These are phyloP conservation scores for Colletotrichum phormii DNA, from an alignment of 2,329 filamentous ascomycete genomes.

Conservation along the genomic window DNA sequence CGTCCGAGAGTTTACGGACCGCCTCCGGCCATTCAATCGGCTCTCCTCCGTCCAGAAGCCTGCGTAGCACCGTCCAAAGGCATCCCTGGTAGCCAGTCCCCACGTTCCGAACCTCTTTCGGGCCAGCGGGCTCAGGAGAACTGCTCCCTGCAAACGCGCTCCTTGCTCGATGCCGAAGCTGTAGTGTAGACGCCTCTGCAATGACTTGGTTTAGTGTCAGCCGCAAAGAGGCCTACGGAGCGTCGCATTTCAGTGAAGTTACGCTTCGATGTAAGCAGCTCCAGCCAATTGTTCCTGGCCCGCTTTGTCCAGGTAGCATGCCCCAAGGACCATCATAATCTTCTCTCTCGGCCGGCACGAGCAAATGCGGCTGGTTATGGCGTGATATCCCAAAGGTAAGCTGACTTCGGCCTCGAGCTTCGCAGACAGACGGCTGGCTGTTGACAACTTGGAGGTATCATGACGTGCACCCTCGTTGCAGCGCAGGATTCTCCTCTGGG, in stretches of 20 bases:
- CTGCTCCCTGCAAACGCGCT: not conserved
- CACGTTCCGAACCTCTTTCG: not conserved
- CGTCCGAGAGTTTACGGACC: constrained; percentile 8
- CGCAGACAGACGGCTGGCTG: not conserved
- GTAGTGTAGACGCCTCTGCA: not conserved
- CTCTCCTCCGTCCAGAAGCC: constrained; percentile 10
- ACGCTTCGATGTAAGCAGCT: not conserved
- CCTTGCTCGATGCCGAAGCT: not conserved
- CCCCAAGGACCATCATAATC: not conserved
- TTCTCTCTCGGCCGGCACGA: not conserved
- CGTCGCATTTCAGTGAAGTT: not conserved
- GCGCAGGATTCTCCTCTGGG: not conserved
- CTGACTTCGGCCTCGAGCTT: not conserved
- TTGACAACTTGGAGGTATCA: not conserved
- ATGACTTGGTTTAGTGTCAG: not conserved
- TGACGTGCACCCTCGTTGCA: not conserved
- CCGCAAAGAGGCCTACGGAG: not conserved
- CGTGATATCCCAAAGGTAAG: not conserved
- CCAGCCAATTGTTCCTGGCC: not conserved
- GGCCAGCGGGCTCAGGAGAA: not conserved
- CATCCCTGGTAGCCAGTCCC: no score
- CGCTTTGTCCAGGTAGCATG: not conserved
- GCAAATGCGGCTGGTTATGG: not conserved
- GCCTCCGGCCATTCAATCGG: constrained; percentile 14
- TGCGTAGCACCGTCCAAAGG: not conserved